phyloP scores from a whole-genome alignment of 768 basidiomycete species.

The Hortiboletus flavorubellus region DNA sequence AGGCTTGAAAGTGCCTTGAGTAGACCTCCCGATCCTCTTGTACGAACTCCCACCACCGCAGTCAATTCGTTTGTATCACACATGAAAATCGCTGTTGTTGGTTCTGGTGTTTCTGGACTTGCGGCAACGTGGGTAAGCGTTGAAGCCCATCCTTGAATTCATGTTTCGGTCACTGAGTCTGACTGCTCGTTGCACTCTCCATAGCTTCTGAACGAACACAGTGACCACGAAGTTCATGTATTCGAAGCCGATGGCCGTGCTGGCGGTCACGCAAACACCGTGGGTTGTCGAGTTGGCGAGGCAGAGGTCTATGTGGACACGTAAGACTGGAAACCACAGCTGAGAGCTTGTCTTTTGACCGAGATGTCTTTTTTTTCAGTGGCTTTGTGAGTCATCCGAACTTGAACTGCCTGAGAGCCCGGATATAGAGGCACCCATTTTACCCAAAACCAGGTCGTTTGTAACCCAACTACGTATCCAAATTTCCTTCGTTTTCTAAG shows the following conservation, averaged over 20 bases:
- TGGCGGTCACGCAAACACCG: slow-evolving; percentile 41
- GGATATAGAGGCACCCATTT: neutral
- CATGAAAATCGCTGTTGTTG: slow-evolving; percentile 64
- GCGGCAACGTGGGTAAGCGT: slow-evolving; percentile 65
- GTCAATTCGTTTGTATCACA: neutral
- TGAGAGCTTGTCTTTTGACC: neutral
- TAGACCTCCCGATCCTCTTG: neutral
- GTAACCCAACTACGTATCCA: slow-evolving; percentile 74
- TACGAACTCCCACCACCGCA: neutral
- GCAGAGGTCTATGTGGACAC: slow-evolving; percentile 50
- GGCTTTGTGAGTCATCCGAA: slow-evolving; percentile 47
- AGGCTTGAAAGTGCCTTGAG: neutral
- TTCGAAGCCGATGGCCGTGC: slow-evolving; percentile 65
- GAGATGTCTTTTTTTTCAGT: slow-evolving; percentile 28
- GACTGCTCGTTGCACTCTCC: neutral
- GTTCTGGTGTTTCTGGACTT: slow-evolving; percentile 77
- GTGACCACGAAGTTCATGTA: slow-evolving; percentile 70
- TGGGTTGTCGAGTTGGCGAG: slow-evolving; percentile 29
- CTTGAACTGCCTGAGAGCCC: neutral
- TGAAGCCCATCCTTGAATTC: neutral
- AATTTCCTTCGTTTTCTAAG: slow-evolving; percentile 55
- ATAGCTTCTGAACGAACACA: slow-evolving; percentile 69
- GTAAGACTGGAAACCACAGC: slow-evolving; percentile 40
- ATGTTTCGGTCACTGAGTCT: neutral
- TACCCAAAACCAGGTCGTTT: slow-evolving; percentile 53